Conservation (phyloP, 345 rosid species). For the Corchorus olitorius region DNA sequence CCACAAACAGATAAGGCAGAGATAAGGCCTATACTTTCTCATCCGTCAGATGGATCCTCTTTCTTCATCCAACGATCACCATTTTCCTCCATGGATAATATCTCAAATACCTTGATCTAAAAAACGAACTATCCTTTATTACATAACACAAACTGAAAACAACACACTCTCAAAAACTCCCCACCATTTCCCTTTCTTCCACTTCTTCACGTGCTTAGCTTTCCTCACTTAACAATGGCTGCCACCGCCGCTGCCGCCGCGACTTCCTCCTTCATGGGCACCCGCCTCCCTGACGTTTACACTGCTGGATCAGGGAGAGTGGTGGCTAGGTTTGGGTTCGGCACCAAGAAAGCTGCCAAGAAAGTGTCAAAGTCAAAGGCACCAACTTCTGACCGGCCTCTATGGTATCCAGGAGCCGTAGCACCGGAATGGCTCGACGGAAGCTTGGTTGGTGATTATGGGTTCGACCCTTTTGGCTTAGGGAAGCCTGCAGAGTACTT, state of each 20-base stretch:
- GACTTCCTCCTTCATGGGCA: conserved; percentile 61
- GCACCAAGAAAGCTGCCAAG: conserved; percentile 46
- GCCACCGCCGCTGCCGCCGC: conserved; percentile 60
- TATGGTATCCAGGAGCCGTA: conserved; percentile 75
- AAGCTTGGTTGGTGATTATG: conserved; percentile 69
- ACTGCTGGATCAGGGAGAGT: conserved; percentile 44
- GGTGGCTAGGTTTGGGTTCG: conserved; percentile 62
- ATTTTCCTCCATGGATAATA: conserved; percentile 33
- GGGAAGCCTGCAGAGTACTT: conserved; percentile 77
- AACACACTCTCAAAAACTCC: background rate
- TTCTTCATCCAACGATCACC: conserved; percentile 48
- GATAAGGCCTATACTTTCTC: conserved; percentile 49
- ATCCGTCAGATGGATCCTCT: conserved; percentile 77
- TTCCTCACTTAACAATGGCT: conserved; percentile 43
- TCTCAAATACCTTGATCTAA: background rate
- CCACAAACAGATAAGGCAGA: conserved; percentile 55
- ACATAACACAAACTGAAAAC: conserved; percentile 8
- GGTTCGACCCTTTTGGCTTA: conserved; percentile 75
- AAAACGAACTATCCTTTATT: conserved; percentile 23
- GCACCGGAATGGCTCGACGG: conserved; percentile 73
- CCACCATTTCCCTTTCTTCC: background rate
- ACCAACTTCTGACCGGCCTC: conserved; percentile 41
- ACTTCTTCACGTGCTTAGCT: conserved; percentile 7
- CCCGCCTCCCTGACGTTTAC: conserved; percentile 48
- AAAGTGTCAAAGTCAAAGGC: conserved; percentile 29